A percentile compares a stretch with the other conserved stretches of the same genome.
Evolutionary conservation across 139 green algal genomes (phyloP).

Genomic region (Diplosphaera chodatii): DNA sequence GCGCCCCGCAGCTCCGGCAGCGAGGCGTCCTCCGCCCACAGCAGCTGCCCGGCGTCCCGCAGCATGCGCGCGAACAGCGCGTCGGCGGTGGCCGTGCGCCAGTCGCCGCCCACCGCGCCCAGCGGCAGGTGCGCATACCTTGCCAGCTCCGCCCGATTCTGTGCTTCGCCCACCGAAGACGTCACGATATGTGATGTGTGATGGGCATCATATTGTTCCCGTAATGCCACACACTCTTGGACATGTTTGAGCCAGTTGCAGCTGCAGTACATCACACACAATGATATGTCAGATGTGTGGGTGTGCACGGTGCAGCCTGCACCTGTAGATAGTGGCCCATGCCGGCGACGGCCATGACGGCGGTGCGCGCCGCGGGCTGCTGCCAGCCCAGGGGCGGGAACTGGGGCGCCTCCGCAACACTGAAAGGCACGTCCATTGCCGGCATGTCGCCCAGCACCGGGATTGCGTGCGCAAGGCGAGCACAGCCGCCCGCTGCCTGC

Average conservation of each 20-base stretch:
- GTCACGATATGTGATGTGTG: too few relatives aligned
- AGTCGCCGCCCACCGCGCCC: constrained; percentile 67
- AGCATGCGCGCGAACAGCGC: constrained; percentile 69
- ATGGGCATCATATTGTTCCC: too few relatives aligned
- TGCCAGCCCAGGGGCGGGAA: constrained; percentile 83
- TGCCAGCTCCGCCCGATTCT: constrained; percentile 51
- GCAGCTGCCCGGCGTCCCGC: constrained; percentile 60
- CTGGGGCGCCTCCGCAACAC: constrained; percentile 26
- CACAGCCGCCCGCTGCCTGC: constrained; percentile 18
- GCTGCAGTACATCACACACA: too few relatives aligned
- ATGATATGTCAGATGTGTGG: too few relatives aligned
- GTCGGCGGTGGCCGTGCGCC: constrained; percentile 63
- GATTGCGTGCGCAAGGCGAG: constrained; percentile 37
- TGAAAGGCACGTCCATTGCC: constrained; percentile 39
- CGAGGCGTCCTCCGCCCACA: constrained; percentile 64
- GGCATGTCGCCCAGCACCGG: constrained; percentile 63
- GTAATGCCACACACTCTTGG: too few relatives aligned
- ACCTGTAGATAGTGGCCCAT: constrained; percentile 55
- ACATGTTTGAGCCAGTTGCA: too few relatives aligned
- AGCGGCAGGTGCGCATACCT: constrained; percentile 83
- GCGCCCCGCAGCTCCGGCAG: constrained; percentile 49
- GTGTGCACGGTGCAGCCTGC: too few relatives aligned
- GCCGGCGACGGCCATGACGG: constrained; percentile 37
- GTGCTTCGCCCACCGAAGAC: too few relatives aligned
- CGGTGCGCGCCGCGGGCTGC: constrained; percentile 46